Evolutionary conservation across 164 flowering plant species (phyloP).

Genomic region (Macadamia tetraphylla): DNA sequence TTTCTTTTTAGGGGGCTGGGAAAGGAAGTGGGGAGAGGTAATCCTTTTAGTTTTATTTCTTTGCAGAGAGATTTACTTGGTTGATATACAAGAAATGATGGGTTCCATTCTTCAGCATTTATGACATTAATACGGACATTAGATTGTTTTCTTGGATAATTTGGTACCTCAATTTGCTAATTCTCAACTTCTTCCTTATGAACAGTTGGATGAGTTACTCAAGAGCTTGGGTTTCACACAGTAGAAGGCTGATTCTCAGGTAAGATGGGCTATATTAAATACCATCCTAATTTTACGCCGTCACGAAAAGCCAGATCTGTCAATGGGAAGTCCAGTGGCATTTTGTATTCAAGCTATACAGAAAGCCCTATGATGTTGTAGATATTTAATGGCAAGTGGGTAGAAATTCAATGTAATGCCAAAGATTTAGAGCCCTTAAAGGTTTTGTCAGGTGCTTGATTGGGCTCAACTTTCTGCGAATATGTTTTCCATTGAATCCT

Average conservation of each 20-base stretch:
- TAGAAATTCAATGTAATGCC: too few relatives aligned
- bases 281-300: slow-evolving; percentile 66
- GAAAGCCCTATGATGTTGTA: slow-evolving; percentile 32
- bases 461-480: too few relatives aligned
- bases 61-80: too few relatives aligned
- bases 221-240: slow-evolving; percentile 75
- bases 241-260: slow-evolving; percentile 92
- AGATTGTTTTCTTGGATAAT: background rate
- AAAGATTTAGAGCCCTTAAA: too few relatives aligned
- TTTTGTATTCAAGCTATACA: slow-evolving; percentile 65
- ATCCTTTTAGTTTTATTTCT: too few relatives aligned
- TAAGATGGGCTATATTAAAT: slow-evolving; percentile 90
- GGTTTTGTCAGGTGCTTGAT: too few relatives aligned
- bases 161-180: background rate
- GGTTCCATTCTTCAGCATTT: background rate
- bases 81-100: background rate
- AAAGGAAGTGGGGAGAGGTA: too few relatives aligned
- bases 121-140: background rate
- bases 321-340: slow-evolving; percentile 66
- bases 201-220: slow-evolving; percentile 64
- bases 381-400: slow-evolving; percentile 27
- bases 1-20: too few relatives aligned
- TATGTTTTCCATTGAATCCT: too few relatives aligned
- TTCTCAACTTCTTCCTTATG: slow-evolving; percentile 3
- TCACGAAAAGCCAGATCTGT: slow-evolving; percentile 61